Conservation (phyloP, 768 basidiomycete genomes). For the Mycena floridula region DNA sequence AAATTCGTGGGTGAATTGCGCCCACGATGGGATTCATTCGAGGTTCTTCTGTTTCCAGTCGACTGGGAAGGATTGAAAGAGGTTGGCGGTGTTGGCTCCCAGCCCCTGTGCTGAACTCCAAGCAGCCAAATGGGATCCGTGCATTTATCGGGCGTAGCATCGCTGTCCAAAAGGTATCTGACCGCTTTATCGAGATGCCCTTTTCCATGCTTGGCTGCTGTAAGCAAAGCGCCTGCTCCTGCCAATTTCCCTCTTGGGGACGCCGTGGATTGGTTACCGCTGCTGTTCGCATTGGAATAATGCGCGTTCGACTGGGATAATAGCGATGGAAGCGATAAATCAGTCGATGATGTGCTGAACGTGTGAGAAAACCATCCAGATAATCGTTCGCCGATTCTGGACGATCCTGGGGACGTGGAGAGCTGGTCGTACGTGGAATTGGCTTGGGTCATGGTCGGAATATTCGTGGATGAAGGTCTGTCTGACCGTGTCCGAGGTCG, state of each 20-base stretch:
- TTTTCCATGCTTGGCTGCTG: constrained; percentile 68
- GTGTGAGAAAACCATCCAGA: constrained; percentile 81
- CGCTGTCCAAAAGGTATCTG: constrained; percentile 86
- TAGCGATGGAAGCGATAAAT: constrained; percentile 60
- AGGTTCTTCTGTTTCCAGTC: constrained; percentile 26
- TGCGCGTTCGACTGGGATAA: constrained; percentile 37
- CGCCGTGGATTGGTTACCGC: constrained; percentile 8
- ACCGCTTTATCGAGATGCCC: constrained; percentile 79
- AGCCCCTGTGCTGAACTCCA: constrained; percentile 77
- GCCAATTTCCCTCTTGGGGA: constrained; percentile 24
- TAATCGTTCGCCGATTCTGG: constrained; percentile 64
- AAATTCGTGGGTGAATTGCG: constrained; percentile 35
- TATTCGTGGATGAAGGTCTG: constrained; percentile 44
- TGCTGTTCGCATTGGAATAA: constrained; percentile 1
- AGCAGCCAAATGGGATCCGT: constrained; percentile 85
- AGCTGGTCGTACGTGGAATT: constrained; percentile 24
- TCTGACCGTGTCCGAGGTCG: constrained; percentile 51
- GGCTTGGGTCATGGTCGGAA: constrained; percentile 33
- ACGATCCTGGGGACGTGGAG: constrained; percentile 39
- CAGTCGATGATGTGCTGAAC: constrained; percentile 64
- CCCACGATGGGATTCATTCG: constrained; percentile 32
- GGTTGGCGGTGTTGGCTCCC: constrained; percentile 34
- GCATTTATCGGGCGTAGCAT: constrained; percentile 79
- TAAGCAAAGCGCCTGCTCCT: constrained; percentile 42
- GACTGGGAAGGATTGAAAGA: constrained; percentile 7